Conservation (phyloP, 306 rosid species). For the Aeschynomene evenia region DNA sequence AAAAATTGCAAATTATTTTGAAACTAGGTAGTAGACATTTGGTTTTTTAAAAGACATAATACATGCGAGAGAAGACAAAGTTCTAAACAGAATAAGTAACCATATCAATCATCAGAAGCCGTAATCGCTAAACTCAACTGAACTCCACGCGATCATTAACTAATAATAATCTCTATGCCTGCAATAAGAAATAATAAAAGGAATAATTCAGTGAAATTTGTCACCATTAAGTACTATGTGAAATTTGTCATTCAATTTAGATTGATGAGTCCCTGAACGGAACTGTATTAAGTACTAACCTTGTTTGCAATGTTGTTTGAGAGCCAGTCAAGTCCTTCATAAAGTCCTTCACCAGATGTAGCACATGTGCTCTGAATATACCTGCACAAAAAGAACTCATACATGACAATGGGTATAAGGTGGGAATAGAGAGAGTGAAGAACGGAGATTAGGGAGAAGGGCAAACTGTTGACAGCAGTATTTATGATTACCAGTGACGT, state of each 20-base stretch:
- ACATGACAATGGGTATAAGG: neutral
- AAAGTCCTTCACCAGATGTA: slow-evolving; percentile 86
- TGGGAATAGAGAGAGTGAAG: neutral
- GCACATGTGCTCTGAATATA: slow-evolving; percentile 92
- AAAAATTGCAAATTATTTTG: slow-evolving; percentile 38
- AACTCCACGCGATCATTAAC: slow-evolving; percentile 22
- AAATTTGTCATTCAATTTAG: slow-evolving; percentile 1
- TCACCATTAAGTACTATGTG: no score
- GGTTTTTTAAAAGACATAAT: slow-evolving; percentile 32
- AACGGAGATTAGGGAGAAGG: neutral
- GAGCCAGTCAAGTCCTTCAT: slow-evolving; percentile 89
- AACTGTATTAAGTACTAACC: slow-evolving; percentile 37
- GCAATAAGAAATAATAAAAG: slow-evolving; percentile 32
- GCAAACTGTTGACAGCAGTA: neutral
- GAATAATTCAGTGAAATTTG: neutral
- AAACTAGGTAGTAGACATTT: slow-evolving; percentile 35
- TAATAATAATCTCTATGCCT: slow-evolving; percentile 46
- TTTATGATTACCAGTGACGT: slow-evolving; percentile 69
- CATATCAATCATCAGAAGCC: slow-evolving; percentile 30
- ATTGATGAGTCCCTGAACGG: neutral
- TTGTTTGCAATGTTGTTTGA: slow-evolving; percentile 83
- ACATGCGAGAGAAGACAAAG: slow-evolving; percentile 30
- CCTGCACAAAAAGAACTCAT: slow-evolving; percentile 42
- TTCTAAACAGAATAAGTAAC: slow-evolving; percentile 36
- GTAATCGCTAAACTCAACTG: slow-evolving; percentile 29